Evolutionary conservation across 2,329 filamentous ascomycete genomes (phyloP), one percentile per base, ranked within the genome.

Genomic region (Penicillium sp.): DNA sequence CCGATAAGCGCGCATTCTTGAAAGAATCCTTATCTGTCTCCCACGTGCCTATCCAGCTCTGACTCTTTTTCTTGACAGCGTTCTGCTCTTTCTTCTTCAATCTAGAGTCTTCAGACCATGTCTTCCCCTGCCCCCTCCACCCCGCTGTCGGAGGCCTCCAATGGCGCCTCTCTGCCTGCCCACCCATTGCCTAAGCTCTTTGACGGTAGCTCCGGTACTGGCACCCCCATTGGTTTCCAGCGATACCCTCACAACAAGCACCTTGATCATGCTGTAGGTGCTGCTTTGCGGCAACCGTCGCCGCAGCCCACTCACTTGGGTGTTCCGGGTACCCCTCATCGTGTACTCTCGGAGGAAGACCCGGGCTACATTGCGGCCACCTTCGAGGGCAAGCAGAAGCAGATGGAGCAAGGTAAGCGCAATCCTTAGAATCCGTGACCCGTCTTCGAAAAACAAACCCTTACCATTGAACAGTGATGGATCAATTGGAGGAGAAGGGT

Each of bases 331-430:
- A 83, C 92, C 22, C 88, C 77, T 71, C 86, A 91, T 73, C 85
- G 89, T 55, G 83, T 93, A 55, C 80, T 98, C 57, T 90, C 92
- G 21, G 95, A 95, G 64, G 89, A 91, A 65, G 95, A 93, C 29
- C 89, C 96, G 37, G 95, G 95, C 70, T 99, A 99, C 79, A 88
- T 96, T 63, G 93, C 95, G 24, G 92, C 93, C 47, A 91, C 92
- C 61, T 99, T 99, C 72, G 88, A 91, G 74, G 95, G 93, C 73
- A 97, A 96, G 80, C 83, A 87, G 63, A 87, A 91, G 73, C 95
- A 99, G 82, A 96, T 96, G 87, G 85, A 90, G 72, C 80, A 87
- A 71, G 87, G 87, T 90, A 74, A 75, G 85, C 22, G 24, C 35
- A 44, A 29, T 29, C 4, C 7, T 5, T 10, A 33, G 8, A 46